Percentiles rank a stretch among this genome's conserved stretches.
phyloP scores from a whole-genome alignment of 441 rosid species.

The Erysimum cheiri region DNA sequence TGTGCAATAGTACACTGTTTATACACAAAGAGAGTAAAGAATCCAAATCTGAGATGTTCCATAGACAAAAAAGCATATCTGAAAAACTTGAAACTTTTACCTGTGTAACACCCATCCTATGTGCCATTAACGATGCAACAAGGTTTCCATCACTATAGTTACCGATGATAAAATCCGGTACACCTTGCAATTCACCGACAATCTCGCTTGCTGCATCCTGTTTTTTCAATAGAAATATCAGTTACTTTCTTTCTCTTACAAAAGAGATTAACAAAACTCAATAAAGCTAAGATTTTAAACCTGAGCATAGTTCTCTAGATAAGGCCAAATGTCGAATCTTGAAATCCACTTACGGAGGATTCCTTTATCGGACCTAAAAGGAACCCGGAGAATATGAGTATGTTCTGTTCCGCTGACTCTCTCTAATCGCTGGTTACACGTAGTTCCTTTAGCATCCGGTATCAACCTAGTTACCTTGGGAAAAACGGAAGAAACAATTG shows the following conservation, averaged over 20 bases:
- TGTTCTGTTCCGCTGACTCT: conserved; percentile 94
- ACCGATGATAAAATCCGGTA: conserved; percentile 94
- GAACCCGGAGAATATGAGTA: conserved; percentile 84
- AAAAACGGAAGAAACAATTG: background rate
- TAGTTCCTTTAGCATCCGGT: conserved; percentile 94
- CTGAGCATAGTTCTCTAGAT: conserved; percentile 86
- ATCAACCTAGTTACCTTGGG: conserved; percentile 85
- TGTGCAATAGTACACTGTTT: conserved; percentile 96
- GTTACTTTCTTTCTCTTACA: background rate
- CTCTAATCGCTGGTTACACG: conserved; percentile 91
- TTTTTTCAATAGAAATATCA: background rate
- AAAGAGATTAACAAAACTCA: background rate
- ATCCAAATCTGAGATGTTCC: conserved; percentile 15
- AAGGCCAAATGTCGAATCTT: conserved; percentile 99
- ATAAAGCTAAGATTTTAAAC: conserved; percentile 45
- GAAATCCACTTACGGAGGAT: conserved; percentile 95
- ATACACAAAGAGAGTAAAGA: conserved; percentile 22
- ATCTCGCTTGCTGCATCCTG: conserved; percentile 93
- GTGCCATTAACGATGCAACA: conserved; percentile 89
- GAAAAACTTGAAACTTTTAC: conserved; percentile 44
- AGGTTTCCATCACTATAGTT: conserved; percentile 99
- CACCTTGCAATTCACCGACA: conserved; percentile 74
- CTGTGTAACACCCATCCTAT: conserved; percentile 90
- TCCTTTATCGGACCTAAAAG: conserved; percentile 90
- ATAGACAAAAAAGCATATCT: background rate